phyloP scores from a whole-genome alignment of 768 basidiomycete species.

The Tubosaeta sp. region DNA sequence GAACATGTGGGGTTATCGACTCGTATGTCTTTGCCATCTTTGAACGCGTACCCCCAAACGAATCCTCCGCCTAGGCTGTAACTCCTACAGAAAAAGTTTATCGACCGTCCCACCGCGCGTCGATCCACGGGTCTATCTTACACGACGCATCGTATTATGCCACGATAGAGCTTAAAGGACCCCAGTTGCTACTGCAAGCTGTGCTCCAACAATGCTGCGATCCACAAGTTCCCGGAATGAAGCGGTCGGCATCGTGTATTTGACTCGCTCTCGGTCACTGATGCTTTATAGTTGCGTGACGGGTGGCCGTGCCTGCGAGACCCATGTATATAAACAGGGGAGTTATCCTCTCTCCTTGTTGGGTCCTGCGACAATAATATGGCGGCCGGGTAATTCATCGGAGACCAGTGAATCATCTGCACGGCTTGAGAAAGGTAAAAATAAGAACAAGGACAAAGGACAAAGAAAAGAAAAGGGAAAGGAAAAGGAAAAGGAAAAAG shows the following conservation, averaged over 20 bases:
- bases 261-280: background rate
- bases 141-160: constrained; percentile 89
- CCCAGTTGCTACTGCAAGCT: constrained; percentile 47
- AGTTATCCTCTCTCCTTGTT: constrained; percentile 69
- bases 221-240: constrained; percentile 59
- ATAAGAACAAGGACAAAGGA: no score
- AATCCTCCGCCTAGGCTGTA: constrained; percentile 49
- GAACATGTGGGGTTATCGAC: constrained; percentile 85
- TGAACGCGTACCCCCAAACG: background rate
- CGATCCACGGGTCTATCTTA: constrained; percentile 77
- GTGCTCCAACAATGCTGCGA: constrained; percentile 59
- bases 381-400: constrained; percentile 44
- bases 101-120: constrained; percentile 87
- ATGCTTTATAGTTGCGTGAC: constrained; percentile 47
- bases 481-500: constrained; percentile 28
- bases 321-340: constrained; percentile 57
- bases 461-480: constrained; percentile 26
- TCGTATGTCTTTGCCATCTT: constrained; percentile 41
- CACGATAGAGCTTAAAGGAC: constrained; percentile 69
- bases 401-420: background rate
- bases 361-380: constrained; percentile 68
- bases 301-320: constrained; percentile 67
- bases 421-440: constrained; percentile 7
- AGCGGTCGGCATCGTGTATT: constrained; percentile 40
- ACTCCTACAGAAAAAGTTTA: constrained; percentile 90